Evolutionary conservation across 2,329 filamentous ascomycete genomes (phyloP).

Genomic region (Colletotrichum karsti): DNA sequence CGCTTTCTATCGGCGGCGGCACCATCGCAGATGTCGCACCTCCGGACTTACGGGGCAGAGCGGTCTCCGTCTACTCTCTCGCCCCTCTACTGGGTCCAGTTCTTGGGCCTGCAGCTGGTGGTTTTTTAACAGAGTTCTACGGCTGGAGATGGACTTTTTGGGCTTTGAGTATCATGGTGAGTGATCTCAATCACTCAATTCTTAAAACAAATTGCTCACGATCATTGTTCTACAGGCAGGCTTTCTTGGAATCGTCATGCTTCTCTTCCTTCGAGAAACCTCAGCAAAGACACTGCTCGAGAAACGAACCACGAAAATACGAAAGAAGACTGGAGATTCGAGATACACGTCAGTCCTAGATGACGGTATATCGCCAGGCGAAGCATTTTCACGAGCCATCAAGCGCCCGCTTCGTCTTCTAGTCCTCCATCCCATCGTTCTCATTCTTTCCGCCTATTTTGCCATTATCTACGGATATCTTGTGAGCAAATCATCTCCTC

Average conservation of each 20-base stretch:
- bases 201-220: not conserved
- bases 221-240: slow-evolving; percentile 41
- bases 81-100: slow-evolving; percentile 43
- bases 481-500: not conserved
- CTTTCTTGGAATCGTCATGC: slow-evolving; percentile 41
- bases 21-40: slow-evolving; percentile 45
- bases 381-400: slow-evolving; percentile 42
- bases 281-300: slow-evolving; percentile 56
- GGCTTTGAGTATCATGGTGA: slow-evolving; percentile 48
- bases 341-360: slow-evolving; percentile 27
- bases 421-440: slow-evolving; percentile 60
- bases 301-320: slow-evolving; percentile 56
- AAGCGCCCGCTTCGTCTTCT: slow-evolving; percentile 57
- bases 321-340: slow-evolving; percentile 40
- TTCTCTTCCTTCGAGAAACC: slow-evolving; percentile 54
- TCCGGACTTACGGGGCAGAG: slow-evolving; percentile 39
- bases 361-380: slow-evolving; percentile 28
- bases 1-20: slow-evolving; percentile 42
- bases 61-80: slow-evolving; percentile 41
- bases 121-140: slow-evolving; percentile 36
- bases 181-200: slow-evolving; percentile 16
- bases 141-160: slow-evolving; percentile 56
- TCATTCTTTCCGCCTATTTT: slow-evolving; percentile 48
- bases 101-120: slow-evolving; percentile 41
- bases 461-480: slow-evolving; percentile 45